phyloP scores from a whole-genome alignment of 495 filamentous ascomycete genomes.

The Lasiosphaeria ovina region DNA sequence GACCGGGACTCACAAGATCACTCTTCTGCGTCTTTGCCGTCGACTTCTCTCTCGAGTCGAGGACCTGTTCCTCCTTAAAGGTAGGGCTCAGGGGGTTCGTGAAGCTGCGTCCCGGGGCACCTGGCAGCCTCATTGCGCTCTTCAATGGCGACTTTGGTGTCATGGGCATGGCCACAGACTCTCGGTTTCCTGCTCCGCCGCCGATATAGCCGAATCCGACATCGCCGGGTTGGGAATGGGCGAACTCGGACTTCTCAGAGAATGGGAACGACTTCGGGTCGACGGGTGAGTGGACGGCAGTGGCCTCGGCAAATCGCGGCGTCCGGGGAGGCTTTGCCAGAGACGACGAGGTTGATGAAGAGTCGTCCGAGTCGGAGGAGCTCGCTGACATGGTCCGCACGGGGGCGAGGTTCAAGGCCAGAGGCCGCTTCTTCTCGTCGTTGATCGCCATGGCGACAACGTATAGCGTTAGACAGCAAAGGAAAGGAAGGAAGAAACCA shows the following conservation, averaged over 20 bases:
- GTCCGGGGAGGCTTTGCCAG: slow-evolving; percentile 71
- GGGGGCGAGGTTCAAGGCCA: slow-evolving; percentile 47
- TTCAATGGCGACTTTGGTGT: slow-evolving; percentile 76
- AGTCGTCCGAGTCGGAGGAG: slow-evolving; percentile 53
- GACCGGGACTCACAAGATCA: slow-evolving; percentile 68
- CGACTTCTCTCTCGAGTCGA: slow-evolving; percentile 74
- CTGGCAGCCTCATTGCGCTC: slow-evolving; percentile 82
- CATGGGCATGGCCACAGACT: slow-evolving; percentile 49
- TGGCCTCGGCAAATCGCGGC: slow-evolving; percentile 88
- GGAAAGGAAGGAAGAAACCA: slow-evolving; percentile 36
- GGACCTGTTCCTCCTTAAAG: slow-evolving; percentile 76
- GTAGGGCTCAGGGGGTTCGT: slow-evolving; percentile 80
- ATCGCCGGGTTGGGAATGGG: slow-evolving; percentile 71
- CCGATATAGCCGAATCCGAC: slow-evolving; percentile 89
- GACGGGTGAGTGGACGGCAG: slow-evolving; percentile 80
- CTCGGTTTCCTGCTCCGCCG: slow-evolving; percentile 47
- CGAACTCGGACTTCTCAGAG: slow-evolving; percentile 56
- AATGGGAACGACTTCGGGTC: slow-evolving; percentile 65
- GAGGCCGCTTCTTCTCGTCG: slow-evolving; percentile 52
- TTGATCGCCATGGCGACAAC: slow-evolving; percentile 24
- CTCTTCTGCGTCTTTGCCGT: slow-evolving; percentile 78
- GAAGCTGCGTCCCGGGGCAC: slow-evolving; percentile 65
- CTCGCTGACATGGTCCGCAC: slow-evolving; percentile 47
- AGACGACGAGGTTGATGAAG: slow-evolving; percentile 57
- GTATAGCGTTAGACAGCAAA: slow-evolving; percentile 21